phyloP scores from a whole-genome alignment of 441 rosid species.

The Gossypium trilobum region DNA sequence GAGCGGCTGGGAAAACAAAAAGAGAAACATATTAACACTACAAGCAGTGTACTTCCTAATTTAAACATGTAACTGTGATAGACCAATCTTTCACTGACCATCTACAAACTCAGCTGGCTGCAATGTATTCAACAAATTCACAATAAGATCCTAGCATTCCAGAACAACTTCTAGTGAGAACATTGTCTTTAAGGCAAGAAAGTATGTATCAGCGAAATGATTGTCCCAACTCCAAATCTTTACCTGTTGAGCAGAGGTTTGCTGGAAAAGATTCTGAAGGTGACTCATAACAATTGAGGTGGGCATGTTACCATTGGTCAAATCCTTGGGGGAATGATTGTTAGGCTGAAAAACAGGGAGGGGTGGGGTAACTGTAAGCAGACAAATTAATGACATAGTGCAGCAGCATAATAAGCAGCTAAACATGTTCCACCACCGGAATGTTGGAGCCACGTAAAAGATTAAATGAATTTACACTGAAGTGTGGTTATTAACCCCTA shows the following conservation, averaged over 20 bases:
- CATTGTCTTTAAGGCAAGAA: not conserved
- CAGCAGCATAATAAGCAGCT: not conserved
- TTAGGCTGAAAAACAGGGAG: slow-evolving; percentile 36
- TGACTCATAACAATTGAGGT: slow-evolving; percentile 56
- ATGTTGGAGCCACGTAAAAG: not conserved
- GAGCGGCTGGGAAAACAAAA: slow-evolving; percentile 42
- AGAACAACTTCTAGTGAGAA: slow-evolving; percentile 15
- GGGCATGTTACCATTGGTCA: slow-evolving; percentile 29
- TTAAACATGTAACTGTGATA: not conserved
- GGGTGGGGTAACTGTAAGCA: not conserved
- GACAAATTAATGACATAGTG: not conserved
- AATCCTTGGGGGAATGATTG: slow-evolving; percentile 51
- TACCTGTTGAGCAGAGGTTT: slow-evolving; percentile 85
- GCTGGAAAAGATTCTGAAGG: slow-evolving; percentile 83
- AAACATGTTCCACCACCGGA: not conserved
- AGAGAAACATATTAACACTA: not conserved
- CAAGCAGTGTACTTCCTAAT: slow-evolving; percentile 6
- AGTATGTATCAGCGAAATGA: not conserved
- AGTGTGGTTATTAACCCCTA: not conserved
- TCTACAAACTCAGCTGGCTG: slow-evolving; percentile 55
- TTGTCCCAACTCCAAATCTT: slow-evolving; percentile 7
- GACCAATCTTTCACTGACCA: slow-evolving; percentile 38
- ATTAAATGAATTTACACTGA: not conserved
- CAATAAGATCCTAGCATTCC: slow-evolving; percentile 59
- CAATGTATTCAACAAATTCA: slow-evolving; percentile 51